Evolutionary conservation across 495 filamentous ascomycete species (phyloP), one percentile per base, ranked within the genome.

Genomic region (Durotheca rogersii): DNA sequence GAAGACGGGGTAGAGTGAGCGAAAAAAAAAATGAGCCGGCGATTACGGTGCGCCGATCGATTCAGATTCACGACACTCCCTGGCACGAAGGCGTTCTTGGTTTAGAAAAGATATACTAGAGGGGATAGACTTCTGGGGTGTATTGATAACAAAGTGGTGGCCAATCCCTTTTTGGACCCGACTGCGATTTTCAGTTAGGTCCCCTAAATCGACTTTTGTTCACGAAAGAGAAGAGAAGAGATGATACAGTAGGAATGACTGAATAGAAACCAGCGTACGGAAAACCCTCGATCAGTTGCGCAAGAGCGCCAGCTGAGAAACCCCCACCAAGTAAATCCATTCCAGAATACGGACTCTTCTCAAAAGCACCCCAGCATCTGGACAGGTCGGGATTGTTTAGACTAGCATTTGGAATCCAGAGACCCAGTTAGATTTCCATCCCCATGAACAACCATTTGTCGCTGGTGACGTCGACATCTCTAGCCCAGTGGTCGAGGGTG

Each of bases 381-480:
- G 17, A 27, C 32, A 54, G 14, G 53, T 48, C 40, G 27, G 27
- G 41, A 48, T 38, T 16, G 30, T 34, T 18, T 29, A 16, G 32
- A 55, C 42, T 32, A 31, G 39, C 21, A 20, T 42, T 43, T 17
- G 9, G 35, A n/a, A 30, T 31, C 9, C 25, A 11, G 44, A 30
- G 16, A 31, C 30, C 9, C 53, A n/a, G 34, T 44, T 78, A 94
- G 38, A 90, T 67, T 60, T 95, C 90, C 78, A 92, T 91, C 7
- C 83, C 82, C 69, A 95, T 75, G 67, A 92, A 89, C 7, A 96
- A 55, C 91, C 91, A 96, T 53, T 76, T 73, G 18, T 82, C 68
- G 68, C 89, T 94, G 10, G 79, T 70, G 51, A 80, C 64, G 60
- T 85, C 74, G 44, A 70, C 47, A 17, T 72, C 68, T 36, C 72